Evolutionary conservation across 2,329 filamentous ascomycete genomes (phyloP).

Genomic region (Golovinomyces cichoracearum): DNA sequence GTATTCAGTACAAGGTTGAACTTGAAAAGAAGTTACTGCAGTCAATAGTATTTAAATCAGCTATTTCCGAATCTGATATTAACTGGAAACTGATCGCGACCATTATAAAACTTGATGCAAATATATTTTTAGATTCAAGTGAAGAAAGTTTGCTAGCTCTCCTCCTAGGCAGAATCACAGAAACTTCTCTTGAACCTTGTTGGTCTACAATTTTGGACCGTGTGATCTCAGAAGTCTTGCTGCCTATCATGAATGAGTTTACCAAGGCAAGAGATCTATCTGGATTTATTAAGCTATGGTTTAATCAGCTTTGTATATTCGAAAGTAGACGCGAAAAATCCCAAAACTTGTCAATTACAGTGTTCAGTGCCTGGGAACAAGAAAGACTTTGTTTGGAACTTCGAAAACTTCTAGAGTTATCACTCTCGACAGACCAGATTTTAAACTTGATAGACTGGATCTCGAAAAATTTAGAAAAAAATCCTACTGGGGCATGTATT

Average conservation of each 20-base stretch:
- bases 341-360: background rate
- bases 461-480: conserved; percentile 8
- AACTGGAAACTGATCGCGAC: conserved; percentile 20
- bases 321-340: conserved; percentile 9
- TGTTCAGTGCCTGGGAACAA: conserved; percentile 14
- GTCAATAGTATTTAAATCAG: conserved; percentile 13
- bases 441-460: conserved; percentile 16
- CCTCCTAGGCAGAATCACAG: conserved; percentile 15
- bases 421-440: conserved; percentile 18
- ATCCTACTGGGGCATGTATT: conserved; percentile 13
- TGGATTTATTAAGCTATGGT: conserved; percentile 19
- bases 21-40: conserved; percentile 10
- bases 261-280: conserved; percentile 18
- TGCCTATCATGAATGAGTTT: conserved; percentile 20
- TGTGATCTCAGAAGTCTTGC: conserved; percentile 15
- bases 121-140: conserved; percentile 19
- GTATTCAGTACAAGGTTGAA: conserved; percentile 15
- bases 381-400: conserved; percentile 11
- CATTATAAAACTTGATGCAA: conserved; percentile 21
- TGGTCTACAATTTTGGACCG: conserved; percentile 8
- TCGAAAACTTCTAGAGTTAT: conserved; percentile 15
- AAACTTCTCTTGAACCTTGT: conserved; percentile 5
- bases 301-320: conserved; percentile 11
- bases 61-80: conserved; percentile 8
- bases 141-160: conserved; percentile 12